These are phyloP conservation scores for Diaporthe aspalathi DNA, from an alignment of 2,329 filamentous ascomycete genomes.

Conservation along the genomic window DNA sequence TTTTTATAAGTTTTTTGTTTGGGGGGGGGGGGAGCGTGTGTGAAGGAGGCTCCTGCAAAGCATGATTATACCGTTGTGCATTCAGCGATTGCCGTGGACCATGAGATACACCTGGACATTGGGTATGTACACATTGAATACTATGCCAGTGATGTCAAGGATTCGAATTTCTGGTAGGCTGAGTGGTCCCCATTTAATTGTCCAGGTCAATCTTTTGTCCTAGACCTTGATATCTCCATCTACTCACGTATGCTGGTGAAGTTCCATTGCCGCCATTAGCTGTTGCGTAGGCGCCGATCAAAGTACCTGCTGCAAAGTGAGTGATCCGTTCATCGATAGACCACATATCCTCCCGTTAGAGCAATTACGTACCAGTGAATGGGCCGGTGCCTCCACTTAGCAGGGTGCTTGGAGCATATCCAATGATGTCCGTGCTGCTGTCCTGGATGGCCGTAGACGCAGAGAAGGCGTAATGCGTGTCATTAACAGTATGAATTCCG, in stretches of 20 bases:
- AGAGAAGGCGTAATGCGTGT: constrained; percentile 47
- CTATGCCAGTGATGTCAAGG: too few relatives aligned
- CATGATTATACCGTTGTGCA: too few relatives aligned
- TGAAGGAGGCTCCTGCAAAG: too few relatives aligned
- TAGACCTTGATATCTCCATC: constrained; percentile 30
- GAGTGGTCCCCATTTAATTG: not conserved
- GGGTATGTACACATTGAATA: not conserved
- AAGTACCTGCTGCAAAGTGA: constrained; percentile 46
- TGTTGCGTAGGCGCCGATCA: constrained; percentile 51
- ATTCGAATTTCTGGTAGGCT: too few relatives aligned
- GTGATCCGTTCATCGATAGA: not conserved
- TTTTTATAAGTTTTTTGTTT: too few relatives aligned
- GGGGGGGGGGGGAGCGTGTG: too few relatives aligned
- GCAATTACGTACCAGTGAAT: not conserved
- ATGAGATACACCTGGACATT: not conserved
- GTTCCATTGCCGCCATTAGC: constrained; percentile 47
- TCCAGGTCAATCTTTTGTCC: constrained; percentile 1
- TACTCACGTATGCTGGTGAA: constrained; percentile 17
- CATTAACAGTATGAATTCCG: constrained; percentile 45
- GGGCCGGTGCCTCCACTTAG: constrained; percentile 49
- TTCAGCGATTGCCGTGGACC: not conserved
- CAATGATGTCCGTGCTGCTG: constrained; percentile 41
- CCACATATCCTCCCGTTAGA: not conserved
- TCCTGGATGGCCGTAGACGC: constrained; percentile 42
- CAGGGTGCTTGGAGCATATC: constrained; percentile 45